Evolutionary conservation across 2,329 filamentous ascomycete species (phyloP).

Genomic region (Diaporthe eres): DNA sequence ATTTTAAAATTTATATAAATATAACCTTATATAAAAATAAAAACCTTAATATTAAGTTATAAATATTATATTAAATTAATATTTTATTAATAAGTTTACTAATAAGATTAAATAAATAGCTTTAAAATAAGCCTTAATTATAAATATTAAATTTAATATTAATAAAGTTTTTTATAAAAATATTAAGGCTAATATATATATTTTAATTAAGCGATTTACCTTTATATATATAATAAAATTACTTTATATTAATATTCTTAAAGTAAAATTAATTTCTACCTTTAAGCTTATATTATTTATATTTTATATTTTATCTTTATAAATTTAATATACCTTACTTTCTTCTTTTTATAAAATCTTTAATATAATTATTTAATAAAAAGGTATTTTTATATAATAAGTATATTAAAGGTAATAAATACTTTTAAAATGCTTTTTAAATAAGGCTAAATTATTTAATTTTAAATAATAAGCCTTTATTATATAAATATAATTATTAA

Average conservation of each 20-base stretch:
- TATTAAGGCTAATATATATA: not conserved
- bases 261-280: fast-evolving
- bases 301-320: not conserved
- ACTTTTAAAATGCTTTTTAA: not conserved
- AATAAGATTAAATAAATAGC: not conserved
- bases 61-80: not conserved
- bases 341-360: not conserved
- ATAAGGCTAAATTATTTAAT: not conserved
- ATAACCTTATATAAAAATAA: too few species aligned
- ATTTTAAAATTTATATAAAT: too few species aligned
- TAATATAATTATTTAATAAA: not conserved
- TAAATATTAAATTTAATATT: not conserved
- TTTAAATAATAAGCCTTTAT: not conserved
- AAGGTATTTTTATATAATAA: too few species aligned
- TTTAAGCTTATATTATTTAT: not conserved
- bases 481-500: not conserved
- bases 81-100: too few species aligned
- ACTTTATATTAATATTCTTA: not conserved
- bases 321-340: not conserved
- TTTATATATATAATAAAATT: not conserved
- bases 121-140: not conserved
- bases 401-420: too few species aligned
- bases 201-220: not conserved
- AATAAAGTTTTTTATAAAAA: not conserved
- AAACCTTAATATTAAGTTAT: too few species aligned